Evolutionary conservation across 169 alveolate species (phyloP), one percentile per base, ranked within the genome.

Genomic region (Plasmodium blacklocki): DNA sequence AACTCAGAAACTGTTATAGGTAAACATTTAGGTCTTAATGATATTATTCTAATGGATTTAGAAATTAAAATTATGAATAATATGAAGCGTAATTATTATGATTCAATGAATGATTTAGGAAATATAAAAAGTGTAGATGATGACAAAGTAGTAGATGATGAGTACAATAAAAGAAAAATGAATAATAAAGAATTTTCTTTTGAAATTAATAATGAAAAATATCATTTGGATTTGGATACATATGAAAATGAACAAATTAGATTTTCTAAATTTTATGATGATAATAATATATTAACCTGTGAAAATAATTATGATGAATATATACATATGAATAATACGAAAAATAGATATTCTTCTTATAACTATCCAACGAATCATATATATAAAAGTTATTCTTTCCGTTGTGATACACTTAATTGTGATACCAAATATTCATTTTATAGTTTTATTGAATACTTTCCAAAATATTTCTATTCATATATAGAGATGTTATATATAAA

Each of bases 31-130:
- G 29, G 45, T 58, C 52, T 78, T 23, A 78, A 78, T 47, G 89
- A 78, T 49, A 67, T 66, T 63, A 66, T 78, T 23, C 54, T 78
- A 45, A 26, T 52, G 45, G 89, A 78, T 78, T 50, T 78, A 58
- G 76, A 78, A 19, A 50, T 64, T 23, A 78, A 78, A 64, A 78
- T 78, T 78, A 56, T 66, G 58, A 78, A 78, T 39, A 56, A 78
- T 45, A 78, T 78, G 89, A 78, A 52, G 67, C 64, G 67, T 66
- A 78, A 78, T 59, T 78, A 78, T 52, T 78, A 78, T 47, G 78
- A 78, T 29, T 49, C 78, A 23, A 12, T n/a, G n/a, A 45, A 43
- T 5, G 9, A 43, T 32, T 58, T 15, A 64, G 50, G 56, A n/a
- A 63, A n/a, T 78, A 45, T 15, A 47, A 78, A 59, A 47, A 73